These are phyloP conservation scores for Thalassiosira tumida DNA, from an alignment of 352 stramenopile genomes.

Conservation along the genomic window DNA sequence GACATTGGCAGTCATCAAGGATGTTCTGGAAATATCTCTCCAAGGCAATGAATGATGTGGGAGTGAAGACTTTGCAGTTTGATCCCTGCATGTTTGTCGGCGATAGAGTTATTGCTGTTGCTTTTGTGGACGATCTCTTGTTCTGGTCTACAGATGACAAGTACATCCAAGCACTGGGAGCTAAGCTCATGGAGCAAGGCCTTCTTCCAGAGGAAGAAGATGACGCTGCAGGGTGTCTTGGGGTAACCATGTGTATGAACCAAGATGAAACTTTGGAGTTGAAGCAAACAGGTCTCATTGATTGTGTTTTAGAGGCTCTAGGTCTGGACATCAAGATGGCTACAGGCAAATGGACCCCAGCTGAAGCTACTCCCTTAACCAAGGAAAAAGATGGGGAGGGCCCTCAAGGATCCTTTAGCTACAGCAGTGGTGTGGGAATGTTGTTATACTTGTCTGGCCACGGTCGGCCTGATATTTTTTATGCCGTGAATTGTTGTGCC, in stretches of 20 bases:
- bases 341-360: background rate
- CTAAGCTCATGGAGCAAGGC: background rate
- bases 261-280: constrained; percentile 44
- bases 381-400: background rate
- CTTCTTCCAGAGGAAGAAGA: background rate
- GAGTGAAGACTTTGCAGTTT: constrained; percentile 27
- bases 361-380: background rate
- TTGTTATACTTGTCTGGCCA: constrained; percentile 7
- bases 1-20: constrained; percentile 52
- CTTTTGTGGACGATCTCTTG: constrained; percentile 50
- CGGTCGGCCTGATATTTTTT: background rate
- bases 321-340: background rate
- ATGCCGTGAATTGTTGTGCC: background rate
- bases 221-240: constrained; percentile 6
- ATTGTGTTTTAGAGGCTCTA: background rate
- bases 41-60: constrained; percentile 17
- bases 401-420: background rate
- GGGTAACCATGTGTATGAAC: constrained; percentile 50
- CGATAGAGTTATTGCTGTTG: constrained; percentile 30
- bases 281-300: constrained; percentile 13
- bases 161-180: constrained; percentile 25
- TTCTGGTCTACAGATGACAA: constrained; percentile 19
- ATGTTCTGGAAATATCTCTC: background rate
- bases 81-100: constrained; percentile 64
- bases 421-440: background rate